Evolutionary conservation across 2,329 filamentous ascomycete species (phyloP).

Genomic region (Akanthomyces lecanii): DNA sequence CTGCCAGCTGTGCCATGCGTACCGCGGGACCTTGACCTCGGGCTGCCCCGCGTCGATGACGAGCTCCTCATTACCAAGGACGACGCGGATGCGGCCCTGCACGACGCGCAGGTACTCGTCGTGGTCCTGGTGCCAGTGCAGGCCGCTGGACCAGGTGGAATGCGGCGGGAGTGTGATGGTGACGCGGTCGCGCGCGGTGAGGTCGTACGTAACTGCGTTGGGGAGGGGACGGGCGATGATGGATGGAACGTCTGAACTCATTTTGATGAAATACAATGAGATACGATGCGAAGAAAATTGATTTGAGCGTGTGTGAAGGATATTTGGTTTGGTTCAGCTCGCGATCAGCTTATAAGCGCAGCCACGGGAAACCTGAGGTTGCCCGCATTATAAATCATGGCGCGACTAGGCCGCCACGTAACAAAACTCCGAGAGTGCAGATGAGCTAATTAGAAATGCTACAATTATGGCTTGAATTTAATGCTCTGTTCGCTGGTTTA

Average conservation of each 20-base stretch:
- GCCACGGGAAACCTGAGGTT: slow-evolving; percentile 3
- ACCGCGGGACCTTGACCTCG: slow-evolving; percentile 33
- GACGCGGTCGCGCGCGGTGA: slow-evolving; percentile 34
- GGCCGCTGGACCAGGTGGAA: slow-evolving; percentile 45
- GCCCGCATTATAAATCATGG: slow-evolving; percentile 14
- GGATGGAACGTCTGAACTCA: not conserved
- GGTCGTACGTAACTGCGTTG: slow-evolving; percentile 25
- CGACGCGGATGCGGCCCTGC: slow-evolving; percentile 32
- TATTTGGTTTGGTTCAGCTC: not conserved
- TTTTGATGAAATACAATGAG: not conserved
- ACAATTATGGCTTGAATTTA: no score
- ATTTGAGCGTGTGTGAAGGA: not conserved
- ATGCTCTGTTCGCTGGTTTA: not conserved
- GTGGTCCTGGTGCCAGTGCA: slow-evolving; percentile 47
- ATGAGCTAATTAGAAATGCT: no score
- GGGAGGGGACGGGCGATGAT: not conserved
- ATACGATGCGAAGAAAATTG: not conserved
- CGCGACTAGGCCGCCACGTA: not conserved
- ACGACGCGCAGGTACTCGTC: slow-evolving; percentile 43
- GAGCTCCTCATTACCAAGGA: slow-evolving; percentile 19
- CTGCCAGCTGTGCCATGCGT: slow-evolving; percentile 44
- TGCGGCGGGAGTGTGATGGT: slow-evolving; percentile 39
- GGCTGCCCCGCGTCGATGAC: slow-evolving; percentile 24
- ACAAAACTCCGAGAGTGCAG: not conserved
- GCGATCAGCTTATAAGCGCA: not conserved